Base-by-base conservation (phyloP, 2,329 filamentous ascomycete genomes). In the Endocalyx cinctus region DNA sequence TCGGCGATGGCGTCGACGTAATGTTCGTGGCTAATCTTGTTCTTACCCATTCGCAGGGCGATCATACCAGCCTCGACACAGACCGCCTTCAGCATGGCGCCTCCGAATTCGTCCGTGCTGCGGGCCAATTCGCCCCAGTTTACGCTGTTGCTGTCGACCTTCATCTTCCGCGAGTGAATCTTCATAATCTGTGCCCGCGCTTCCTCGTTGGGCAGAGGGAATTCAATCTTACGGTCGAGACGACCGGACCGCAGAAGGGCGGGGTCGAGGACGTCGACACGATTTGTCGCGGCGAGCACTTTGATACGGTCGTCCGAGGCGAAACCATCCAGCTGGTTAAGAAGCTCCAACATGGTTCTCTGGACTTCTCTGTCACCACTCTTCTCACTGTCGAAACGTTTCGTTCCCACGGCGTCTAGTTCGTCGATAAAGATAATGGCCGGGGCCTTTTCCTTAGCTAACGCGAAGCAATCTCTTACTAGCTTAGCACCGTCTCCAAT, bases 351-450 rank as follows among this genome's bases (percentile, higher is more conserved):
- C 94, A 98, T 98, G 37, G 92, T 98, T 60, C 92, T 80, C 68
- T 98, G 92, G 27, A 98, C 92, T 68, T 98, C 92, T 62, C 92
- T 79, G 62, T 98, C 92, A 66, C 92, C 92, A 40, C 85, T 92
- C 74, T 97, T 98, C 60, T 97, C 89, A 48, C 87, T 94, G 63
- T 98, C 92, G 69, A 98, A 98, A 57, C 92, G 90, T 69, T 97
- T 97, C 34, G 90, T 97, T 48, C 92, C 92, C n/a, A 98, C 84
- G 37, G 92, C 92, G 59, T 98, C 92, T 44, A 98, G 70, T 66
- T 98, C 92, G 66, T 98, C 92, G 54, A 98, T 97, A 72, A 98
- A 98, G 63, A 98, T 98, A 63, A 98, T 98, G 38, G 92, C 88
- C 1, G 92, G 94, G 0, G 92, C 92, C 72, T 98, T 98, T 66